These are phyloP conservation scores for Viola odorata DNA, from an alignment of 345 rosid species.

Conservation along the genomic window DNA sequence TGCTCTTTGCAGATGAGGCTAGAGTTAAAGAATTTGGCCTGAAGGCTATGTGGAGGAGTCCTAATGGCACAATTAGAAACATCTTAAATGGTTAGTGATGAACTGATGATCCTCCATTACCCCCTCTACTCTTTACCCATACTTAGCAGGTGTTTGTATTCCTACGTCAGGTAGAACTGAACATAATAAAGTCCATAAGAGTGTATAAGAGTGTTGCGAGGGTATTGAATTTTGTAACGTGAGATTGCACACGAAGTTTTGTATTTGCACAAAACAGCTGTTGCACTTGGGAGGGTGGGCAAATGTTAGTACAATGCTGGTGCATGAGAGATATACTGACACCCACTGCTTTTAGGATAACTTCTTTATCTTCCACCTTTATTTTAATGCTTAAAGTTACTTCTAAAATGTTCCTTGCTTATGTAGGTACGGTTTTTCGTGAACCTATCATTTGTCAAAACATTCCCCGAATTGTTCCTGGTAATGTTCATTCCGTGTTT, in stretches of 20 bases:
- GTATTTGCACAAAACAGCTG: too few relatives aligned
- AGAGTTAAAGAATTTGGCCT: conserved; percentile 93
- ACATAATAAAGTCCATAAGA: too few relatives aligned
- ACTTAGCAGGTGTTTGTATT: too few relatives aligned
- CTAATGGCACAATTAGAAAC: conserved; percentile 97
- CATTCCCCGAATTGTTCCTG: conserved; percentile 85
- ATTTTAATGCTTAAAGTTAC: neutral
- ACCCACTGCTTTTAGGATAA: neutral
- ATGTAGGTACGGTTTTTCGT: conserved; percentile 86
- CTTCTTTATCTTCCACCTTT: too few relatives aligned
- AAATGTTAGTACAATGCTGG: too few relatives aligned
- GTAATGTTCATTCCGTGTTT: conserved; percentile 33
- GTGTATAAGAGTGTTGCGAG: too few relatives aligned
- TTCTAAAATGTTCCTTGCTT: conserved; percentile 5
- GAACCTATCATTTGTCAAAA: conserved; percentile 89
- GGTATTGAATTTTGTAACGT: too few relatives aligned
- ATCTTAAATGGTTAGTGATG: conserved; percentile 71
- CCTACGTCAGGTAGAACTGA: too few relatives aligned
- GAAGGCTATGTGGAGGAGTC: conserved; percentile 94
- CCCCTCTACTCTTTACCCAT: too few relatives aligned
- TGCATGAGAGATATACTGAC: neutral
- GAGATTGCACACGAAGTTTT: too few relatives aligned
- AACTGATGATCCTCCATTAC: neutral
- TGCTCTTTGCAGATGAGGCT: conserved; percentile 68
- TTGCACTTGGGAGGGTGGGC: too few relatives aligned